Evolutionary conservation across 2,329 filamentous ascomycete genomes (phyloP).

Genomic region (Stachybotrys chlorohalonatus): DNA sequence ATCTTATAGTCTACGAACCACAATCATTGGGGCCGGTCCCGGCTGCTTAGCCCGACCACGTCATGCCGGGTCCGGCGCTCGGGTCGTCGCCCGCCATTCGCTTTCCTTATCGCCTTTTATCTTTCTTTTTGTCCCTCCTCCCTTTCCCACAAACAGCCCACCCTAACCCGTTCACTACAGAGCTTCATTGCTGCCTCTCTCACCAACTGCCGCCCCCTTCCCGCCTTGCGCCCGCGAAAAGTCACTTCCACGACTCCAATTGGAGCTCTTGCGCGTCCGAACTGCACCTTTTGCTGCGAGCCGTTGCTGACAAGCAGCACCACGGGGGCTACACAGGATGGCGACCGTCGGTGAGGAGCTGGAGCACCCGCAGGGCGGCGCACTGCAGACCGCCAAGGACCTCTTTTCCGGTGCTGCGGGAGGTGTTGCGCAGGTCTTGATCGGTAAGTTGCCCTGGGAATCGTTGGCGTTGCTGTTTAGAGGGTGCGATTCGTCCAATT

Average conservation of each 20-base stretch:
- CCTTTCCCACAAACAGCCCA: too few relatives aligned
- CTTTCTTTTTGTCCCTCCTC: neutral
- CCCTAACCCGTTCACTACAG: too few relatives aligned
- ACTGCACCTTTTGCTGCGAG: neutral
- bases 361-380: constrained; percentile 24
- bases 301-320: constrained; percentile 2
- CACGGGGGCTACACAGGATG: constrained; percentile 17
- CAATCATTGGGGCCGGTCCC: too few relatives aligned
- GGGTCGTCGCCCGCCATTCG: neutral
- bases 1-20: too few relatives aligned
- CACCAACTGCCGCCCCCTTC: too few relatives aligned
- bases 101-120: neutral
- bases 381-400: constrained; percentile 69
- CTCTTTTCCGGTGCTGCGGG: constrained; percentile 84
- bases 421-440: constrained; percentile 85
- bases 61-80: neutral
- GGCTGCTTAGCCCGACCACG: neutral
- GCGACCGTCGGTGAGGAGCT: constrained; percentile 26
- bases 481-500: too few relatives aligned
- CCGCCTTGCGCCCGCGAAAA: neutral
- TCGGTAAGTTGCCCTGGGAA: constrained; percentile 53
- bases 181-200: too few relatives aligned
- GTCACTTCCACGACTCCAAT: neutral
- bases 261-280: neutral
- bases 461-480: neutral